Base-by-base conservation (phyloP, 1,284 basidiomycete genomes). In the Microbotryum silenes-acaulis region DNA sequence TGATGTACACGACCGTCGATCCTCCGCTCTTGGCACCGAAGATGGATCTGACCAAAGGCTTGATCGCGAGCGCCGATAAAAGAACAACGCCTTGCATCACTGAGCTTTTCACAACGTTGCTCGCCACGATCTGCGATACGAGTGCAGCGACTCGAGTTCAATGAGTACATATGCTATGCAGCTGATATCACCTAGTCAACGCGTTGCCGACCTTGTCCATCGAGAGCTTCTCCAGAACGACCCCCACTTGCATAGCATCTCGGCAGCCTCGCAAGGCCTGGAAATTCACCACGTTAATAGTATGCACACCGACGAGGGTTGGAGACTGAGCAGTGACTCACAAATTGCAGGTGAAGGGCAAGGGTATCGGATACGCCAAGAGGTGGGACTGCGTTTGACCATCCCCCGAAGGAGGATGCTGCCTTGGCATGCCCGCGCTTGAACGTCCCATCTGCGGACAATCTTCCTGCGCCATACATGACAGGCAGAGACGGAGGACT, bases 51-150 rank as follows among this genome's bases (percentile, higher is more conserved):
- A 49, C 21, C n/a, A 69, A 48, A 45, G 67, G 65, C 51, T 69
- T 69, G 59, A 69, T 61, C 27, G 62, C 59, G 56, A 69, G 54
- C 27, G 67, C 67, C 27, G 65, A 67, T 14, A 62, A 42, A 48
- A 69, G 61, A 21, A 67, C 50, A 57, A 69, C 66, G 10, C 56
- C 65, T 51, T 69, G 67, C 31, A 64, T 37, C 21, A 66, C 25
- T 4, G 62, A 60, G 27, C 49, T 56, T 45, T 67, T 66, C 58
- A 67, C 49, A 6, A 68, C 53, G 52, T 65, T 68, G 20, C 60
- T 61, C 51, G 64, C 63, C 16, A 62, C 63, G 55, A 65, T 56
- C 66, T 67, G 59, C 7, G 7, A 50, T 50, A 29, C 0, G 9
- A n/a, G 6, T 33, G 10, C 21, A 44, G 23, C 16, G 42, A 54